These are phyloP conservation scores for Simmondsia chinensis DNA, from an alignment of 148 eudicot species.

Conservation along the genomic window DNA sequence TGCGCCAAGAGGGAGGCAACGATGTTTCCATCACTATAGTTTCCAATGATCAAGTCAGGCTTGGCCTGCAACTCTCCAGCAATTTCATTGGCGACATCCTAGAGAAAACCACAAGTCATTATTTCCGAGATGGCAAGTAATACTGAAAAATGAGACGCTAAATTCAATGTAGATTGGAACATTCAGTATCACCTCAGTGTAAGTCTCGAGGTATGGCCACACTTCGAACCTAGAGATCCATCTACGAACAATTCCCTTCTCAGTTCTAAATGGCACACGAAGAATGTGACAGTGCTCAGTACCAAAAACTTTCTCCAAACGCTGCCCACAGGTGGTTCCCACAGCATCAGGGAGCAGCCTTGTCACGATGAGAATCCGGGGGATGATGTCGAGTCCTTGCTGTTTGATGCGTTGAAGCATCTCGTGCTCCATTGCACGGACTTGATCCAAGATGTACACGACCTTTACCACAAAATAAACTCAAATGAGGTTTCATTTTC, in stretches of 20 bases:
- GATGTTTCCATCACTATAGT: constrained; percentile 97
- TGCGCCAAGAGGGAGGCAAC: constrained; percentile 93
- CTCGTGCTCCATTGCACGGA: constrained; percentile 95
- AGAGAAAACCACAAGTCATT: background rate
- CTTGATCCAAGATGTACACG: constrained; percentile 98
- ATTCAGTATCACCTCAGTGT: constrained; percentile 59
- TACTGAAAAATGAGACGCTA: background rate
- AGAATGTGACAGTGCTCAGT: constrained; percentile 87
- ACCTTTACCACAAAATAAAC: constrained; percentile 31
- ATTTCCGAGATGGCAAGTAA: too few species aligned
- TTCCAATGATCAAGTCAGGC: constrained; percentile 90
- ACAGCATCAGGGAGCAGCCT: constrained; percentile 92
- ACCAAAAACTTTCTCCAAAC: constrained; percentile 85
- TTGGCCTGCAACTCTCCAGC: constrained; percentile 70
- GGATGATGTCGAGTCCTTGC: constrained; percentile 87
- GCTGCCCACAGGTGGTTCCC: constrained; percentile 94
- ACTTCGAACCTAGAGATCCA: constrained; percentile 99
- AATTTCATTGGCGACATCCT: constrained; percentile 92
- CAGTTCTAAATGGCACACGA: constrained; percentile 91
- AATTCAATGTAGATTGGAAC: background rate
- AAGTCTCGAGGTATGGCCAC: constrained; percentile 97
- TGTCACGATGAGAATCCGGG: constrained; percentile 89
- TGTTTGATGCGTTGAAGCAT: constrained; percentile 89
- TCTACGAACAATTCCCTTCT: constrained; percentile 81
- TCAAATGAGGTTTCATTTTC: too few species aligned